Percentiles rank a stretch among this genome's conserved stretches.
Evolutionary conservation across 2,329 filamentous ascomycete genomes (phyloP).

Genomic region (Cadophora malorum): DNA sequence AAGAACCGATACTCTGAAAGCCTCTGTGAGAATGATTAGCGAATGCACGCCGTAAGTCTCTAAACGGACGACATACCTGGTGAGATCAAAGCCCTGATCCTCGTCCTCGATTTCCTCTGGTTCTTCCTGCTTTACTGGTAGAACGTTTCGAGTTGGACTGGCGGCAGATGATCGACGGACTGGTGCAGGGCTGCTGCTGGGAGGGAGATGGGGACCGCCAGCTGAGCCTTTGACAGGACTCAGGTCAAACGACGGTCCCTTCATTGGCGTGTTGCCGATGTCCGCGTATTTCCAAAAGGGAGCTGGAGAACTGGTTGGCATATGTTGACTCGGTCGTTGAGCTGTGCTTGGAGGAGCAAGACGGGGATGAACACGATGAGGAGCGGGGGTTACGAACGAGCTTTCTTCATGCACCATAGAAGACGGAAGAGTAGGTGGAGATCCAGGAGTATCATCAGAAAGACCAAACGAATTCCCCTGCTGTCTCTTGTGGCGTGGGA

Average conservation of each 20-base stretch:
- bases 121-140: conserved; percentile 33
- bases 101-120: conserved; percentile 40
- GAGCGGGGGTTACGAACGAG: conserved; percentile 74
- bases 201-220: conserved; percentile 46
- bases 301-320: conserved; percentile 84
- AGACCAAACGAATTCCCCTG: conserved; percentile 53
- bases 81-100: conserved; percentile 43
- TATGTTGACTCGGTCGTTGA: conserved; percentile 82
- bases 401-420: conserved; percentile 67
- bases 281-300: conserved; percentile 90
- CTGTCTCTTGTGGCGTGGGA: conserved; percentile 60
- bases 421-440: conserved; percentile 63
- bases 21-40: conserved; percentile 51
- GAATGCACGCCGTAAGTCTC: conserved; percentile 14
- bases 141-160: conserved; percentile 41
- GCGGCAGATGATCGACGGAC: conserved; percentile 35
- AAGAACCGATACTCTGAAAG: conserved; percentile 69
- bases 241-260: conserved; percentile 58
- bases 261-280: conserved; percentile 73
- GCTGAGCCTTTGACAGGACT: conserved; percentile 60
- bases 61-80: conserved; percentile 34
- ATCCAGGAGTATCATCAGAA: conserved; percentile 60
- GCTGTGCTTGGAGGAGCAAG: conserved; percentile 82
- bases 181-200: conserved; percentile 65
- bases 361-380: conserved; percentile 74